phyloP scores from a whole-genome alignment of 371 early-diverging fungal genomes.

The Nosema bombycis region DNA sequence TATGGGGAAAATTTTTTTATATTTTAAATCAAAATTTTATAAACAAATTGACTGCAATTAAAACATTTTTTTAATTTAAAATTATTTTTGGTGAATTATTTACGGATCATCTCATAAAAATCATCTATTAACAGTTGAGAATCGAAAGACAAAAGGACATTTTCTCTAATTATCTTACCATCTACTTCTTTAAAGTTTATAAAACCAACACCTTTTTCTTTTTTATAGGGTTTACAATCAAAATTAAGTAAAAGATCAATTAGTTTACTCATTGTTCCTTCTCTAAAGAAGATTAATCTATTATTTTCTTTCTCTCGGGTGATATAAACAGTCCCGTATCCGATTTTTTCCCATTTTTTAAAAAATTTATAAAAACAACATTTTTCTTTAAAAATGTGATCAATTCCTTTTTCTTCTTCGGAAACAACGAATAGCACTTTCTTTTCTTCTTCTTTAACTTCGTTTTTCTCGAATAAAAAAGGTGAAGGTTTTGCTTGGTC shows the following conservation, averaged over 20 bases:
- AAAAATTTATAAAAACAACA: conserved; percentile 25
- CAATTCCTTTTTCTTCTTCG: not conserved
- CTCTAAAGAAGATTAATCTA: conserved; percentile 25
- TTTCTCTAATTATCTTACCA: not conserved
- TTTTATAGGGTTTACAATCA: conserved; percentile 14
- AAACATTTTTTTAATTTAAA: not conserved
- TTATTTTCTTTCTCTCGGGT: not conserved
- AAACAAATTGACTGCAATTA: not conserved
- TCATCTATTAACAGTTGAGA: not conserved
- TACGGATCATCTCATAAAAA: conserved; percentile 9
- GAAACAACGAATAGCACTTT: no score
- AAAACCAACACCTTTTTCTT: conserved; percentile 22
- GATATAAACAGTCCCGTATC: conserved; percentile 23
- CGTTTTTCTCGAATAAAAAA: not conserved
- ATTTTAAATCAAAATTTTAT: not conserved
- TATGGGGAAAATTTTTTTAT: not conserved
- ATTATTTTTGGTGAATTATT: not conserved
- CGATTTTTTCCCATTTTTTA: conserved; percentile 38
- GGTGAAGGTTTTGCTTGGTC: not conserved
- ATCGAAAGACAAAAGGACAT: conserved; percentile 15
- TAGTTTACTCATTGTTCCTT: conserved; percentile 19
- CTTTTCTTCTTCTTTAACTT: not conserved
- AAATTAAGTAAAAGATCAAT: conserved; percentile 29
- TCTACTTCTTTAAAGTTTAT: conserved; percentile 1
- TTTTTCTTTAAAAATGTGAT: conserved; percentile 7